Evolutionary conservation across 345 rosid genomes (phyloP).

Genomic region (Salix viminalis): DNA sequence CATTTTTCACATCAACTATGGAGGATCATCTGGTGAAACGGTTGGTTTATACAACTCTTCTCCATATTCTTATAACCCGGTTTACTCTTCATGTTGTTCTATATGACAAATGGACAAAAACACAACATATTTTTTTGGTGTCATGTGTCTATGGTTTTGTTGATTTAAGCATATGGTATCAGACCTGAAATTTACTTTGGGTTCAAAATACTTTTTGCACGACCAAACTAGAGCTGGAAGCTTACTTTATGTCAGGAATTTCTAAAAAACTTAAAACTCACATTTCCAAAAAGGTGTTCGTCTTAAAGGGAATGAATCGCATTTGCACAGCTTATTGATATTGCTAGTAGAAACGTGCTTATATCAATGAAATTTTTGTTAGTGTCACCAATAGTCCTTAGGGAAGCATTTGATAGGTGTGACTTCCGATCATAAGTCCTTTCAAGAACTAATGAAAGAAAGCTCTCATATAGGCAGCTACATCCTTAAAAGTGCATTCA

Average conservation of each 20-base stretch:
- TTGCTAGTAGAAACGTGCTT: too few species aligned
- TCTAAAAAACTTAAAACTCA: not conserved
- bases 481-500: not conserved
- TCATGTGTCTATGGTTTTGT: not conserved
- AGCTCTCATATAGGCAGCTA: too few species aligned
- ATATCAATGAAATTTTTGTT: too few species aligned
- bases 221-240: not conserved
- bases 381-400: too few species aligned
- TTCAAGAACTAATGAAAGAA: too few species aligned
- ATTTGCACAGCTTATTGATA: too few species aligned
- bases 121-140: not conserved
- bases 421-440: not conserved
- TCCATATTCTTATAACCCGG: not conserved
- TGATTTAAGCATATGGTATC: not conserved
- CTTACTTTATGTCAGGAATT: not conserved
- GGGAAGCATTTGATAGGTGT: too few species aligned
- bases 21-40: constrained; percentile 66
- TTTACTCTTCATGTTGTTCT: constrained; percentile 11
- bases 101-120: constrained; percentile 5
- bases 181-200: not conserved
- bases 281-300: not conserved
- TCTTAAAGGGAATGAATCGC: not conserved
- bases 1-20: constrained; percentile 75
- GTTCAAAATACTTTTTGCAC: not conserved
- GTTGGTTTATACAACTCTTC: constrained; percentile 34